Evolutionary conservation across 306 rosid species (phyloP).

Genomic region (Arachis hypogaea): DNA sequence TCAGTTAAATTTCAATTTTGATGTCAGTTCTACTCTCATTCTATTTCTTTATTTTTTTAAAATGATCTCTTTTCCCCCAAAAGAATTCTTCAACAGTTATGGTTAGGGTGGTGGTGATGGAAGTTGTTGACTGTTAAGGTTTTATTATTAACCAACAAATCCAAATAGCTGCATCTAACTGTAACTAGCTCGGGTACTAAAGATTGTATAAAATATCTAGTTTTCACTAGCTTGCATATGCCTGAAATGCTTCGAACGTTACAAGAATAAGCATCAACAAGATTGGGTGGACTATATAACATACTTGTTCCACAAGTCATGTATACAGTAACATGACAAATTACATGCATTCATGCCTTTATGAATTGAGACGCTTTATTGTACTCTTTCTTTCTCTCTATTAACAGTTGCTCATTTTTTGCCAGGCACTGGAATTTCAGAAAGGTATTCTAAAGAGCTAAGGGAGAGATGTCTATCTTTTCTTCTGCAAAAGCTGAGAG

Average conservation of each 20-base stretch:
- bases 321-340: background rate
- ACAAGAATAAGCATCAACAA: background rate
- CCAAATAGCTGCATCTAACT: background rate
- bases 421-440: slow-evolving; percentile 76
- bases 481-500: slow-evolving; percentile 63
- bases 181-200: background rate
- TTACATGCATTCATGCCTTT: background rate
- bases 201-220: background rate
- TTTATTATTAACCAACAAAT: background rate
- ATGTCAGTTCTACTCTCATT: background rate
- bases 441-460: slow-evolving; percentile 62
- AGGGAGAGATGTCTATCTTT: slow-evolving; percentile 67
- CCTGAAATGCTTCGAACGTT: background rate
- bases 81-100: background rate
- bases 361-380: slow-evolving; percentile 12
- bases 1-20: background rate
- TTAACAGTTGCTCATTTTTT: slow-evolving; percentile 18
- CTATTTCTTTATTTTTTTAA: background rate
- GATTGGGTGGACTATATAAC: background rate
- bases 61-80: background rate
- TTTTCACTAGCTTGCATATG: slow-evolving; percentile 3
- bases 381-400: background rate
- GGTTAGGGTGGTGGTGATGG: slow-evolving; percentile 4
- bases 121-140: background rate
- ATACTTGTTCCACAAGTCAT: background rate